phyloP scores from a whole-genome alignment of 2,329 filamentous ascomycete species.

The Diaporthe sp. region DNA sequence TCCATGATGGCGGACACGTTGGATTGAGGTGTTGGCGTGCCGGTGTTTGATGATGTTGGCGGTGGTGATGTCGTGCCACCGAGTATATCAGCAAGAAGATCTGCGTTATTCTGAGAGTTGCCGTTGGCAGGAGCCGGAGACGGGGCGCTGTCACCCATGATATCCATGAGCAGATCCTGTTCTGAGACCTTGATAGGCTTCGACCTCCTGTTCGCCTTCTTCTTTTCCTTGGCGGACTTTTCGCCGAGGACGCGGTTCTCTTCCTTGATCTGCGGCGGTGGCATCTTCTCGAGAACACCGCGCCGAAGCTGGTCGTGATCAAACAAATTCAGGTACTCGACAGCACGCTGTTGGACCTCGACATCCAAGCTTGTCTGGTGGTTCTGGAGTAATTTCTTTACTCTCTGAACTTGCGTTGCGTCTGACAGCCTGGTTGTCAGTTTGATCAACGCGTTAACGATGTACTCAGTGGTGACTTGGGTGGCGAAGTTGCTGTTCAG shows the following conservation, averaged over 20 bases:
- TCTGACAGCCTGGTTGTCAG: slow-evolving; percentile 89
- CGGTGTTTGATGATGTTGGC: slow-evolving; percentile 51
- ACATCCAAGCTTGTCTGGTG: slow-evolving; percentile 91
- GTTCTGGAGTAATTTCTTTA: slow-evolving; percentile 80
- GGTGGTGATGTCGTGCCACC: slow-evolving; percentile 72
- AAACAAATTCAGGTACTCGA: slow-evolving; percentile 97
- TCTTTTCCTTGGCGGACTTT: slow-evolving; percentile 71
- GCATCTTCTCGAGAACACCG: slow-evolving; percentile 98
- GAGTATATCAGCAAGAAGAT: slow-evolving; percentile 91
- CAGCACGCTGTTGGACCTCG: slow-evolving; percentile 94
- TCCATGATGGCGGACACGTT: slow-evolving; percentile 87
- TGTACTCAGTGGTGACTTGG: slow-evolving; percentile 93
- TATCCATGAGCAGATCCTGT: slow-evolving; percentile 89
- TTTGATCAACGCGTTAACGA: slow-evolving; percentile 94
- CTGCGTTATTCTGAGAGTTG: slow-evolving; percentile 76
- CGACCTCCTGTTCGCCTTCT: slow-evolving; percentile 77
- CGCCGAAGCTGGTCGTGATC: slow-evolving; percentile 85
- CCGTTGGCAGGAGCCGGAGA: slow-evolving; percentile 64
- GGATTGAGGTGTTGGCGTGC: slow-evolving; percentile 65
- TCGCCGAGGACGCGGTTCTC: slow-evolving; percentile 91
- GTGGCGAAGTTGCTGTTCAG: slow-evolving; percentile 95
- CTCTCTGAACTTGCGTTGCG: slow-evolving; percentile 84
- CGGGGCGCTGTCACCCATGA: slow-evolving; percentile 84
- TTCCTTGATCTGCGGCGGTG: slow-evolving; percentile 94
- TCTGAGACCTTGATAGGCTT: slow-evolving; percentile 86